A percentile compares a stretch with the other conserved stretches of the same genome.
These are phyloP conservation scores for Trichophaea hybrida DNA, from an alignment of 2,329 filamentous ascomycete genomes.

Conservation along the genomic window DNA sequence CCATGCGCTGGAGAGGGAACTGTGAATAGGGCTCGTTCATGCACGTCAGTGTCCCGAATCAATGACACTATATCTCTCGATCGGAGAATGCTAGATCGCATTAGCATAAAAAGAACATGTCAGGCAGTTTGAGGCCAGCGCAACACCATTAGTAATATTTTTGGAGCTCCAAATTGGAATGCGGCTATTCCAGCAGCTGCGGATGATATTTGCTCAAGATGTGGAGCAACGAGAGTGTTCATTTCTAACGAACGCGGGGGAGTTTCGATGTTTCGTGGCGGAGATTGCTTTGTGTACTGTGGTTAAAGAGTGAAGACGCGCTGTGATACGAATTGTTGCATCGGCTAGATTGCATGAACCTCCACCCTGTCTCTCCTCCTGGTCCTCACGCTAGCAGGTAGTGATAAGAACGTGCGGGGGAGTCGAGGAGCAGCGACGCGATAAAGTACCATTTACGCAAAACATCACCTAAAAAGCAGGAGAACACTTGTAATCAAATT, in stretches of 20 bases:
- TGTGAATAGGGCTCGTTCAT: constrained; percentile 90
- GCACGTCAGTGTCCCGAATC: constrained; percentile 86
- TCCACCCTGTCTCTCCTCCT: too few species aligned
- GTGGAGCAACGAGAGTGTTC: constrained; percentile 16
- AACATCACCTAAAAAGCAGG: too few species aligned
- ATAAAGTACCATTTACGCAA: too few species aligned
- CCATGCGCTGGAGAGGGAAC: constrained; percentile 51
- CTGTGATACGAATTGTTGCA: too few species aligned
- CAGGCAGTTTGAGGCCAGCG: not conserved
- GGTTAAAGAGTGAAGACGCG: too few species aligned
- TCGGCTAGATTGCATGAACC: too few species aligned
- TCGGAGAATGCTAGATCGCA: constrained; percentile 53
- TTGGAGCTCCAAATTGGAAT: constrained; percentile 59
- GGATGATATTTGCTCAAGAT: constrained; percentile 15
- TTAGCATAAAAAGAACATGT: not conserved
- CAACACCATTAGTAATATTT: constrained; percentile 60
- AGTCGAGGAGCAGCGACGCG: too few species aligned
- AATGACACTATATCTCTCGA: constrained; percentile 84
- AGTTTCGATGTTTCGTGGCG: too few species aligned
- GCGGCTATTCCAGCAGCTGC: constrained; percentile 11
- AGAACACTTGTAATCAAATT: too few species aligned
- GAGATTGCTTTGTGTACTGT: too few species aligned
- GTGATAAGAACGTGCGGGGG: too few species aligned
- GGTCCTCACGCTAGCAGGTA: too few species aligned
- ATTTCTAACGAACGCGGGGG: constrained; percentile 1